Percentiles rank a stretch among this genome's conserved stretches.
phyloP scores from a whole-genome alignment of 2,329 filamentous ascomycete genomes.

The Leptographium galeiforme region DNA sequence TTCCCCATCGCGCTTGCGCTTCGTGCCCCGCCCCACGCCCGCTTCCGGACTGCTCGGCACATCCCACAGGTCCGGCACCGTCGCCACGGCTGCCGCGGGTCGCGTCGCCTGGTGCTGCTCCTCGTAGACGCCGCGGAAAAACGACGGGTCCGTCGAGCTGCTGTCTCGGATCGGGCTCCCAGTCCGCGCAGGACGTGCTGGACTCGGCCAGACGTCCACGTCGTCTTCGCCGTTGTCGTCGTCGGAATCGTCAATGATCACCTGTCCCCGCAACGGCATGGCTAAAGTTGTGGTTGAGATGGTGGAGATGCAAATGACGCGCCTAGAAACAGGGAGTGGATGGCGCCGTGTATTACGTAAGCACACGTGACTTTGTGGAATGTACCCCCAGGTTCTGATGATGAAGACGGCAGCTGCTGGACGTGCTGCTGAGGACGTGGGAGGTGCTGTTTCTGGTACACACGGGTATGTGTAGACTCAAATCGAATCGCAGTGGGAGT shows the following conservation, averaged over 20 bases:
- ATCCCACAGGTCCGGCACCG: slow-evolving; percentile 25
- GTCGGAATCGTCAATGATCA: not conserved
- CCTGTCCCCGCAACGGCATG: not conserved
- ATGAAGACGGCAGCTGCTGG: too few species aligned
- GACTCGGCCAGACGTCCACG: not conserved
- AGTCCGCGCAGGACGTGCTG: not conserved
- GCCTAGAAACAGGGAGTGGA: not conserved
- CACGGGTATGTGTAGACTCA: too few species aligned
- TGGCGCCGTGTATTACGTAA: too few species aligned
- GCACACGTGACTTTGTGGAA: too few species aligned
- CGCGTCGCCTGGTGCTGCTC: slow-evolving; percentile 25
- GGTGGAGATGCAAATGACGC: not conserved
- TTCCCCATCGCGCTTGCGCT: slow-evolving; percentile 9
- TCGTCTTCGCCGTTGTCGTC: not conserved
- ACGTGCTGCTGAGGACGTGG: too few species aligned
- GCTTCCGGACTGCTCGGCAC: slow-evolving; percentile 27
- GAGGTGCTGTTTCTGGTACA: too few species aligned
- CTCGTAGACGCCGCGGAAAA: slow-evolving; percentile 34
- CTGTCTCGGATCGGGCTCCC: slow-evolving; percentile 5
- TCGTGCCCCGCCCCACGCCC: slow-evolving; percentile 3
- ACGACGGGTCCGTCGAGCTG: slow-evolving; percentile 32
- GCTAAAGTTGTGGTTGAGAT: not conserved
- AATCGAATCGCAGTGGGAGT: too few species aligned
- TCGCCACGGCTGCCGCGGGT: not conserved
- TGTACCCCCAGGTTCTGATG: too few species aligned